Percentiles rank a stretch among this genome's conserved stretches.
These are phyloP conservation scores for Metschnikowia baotianmanensis DNA, from an alignment of 805 yeast species.

Conservation along the genomic window DNA sequence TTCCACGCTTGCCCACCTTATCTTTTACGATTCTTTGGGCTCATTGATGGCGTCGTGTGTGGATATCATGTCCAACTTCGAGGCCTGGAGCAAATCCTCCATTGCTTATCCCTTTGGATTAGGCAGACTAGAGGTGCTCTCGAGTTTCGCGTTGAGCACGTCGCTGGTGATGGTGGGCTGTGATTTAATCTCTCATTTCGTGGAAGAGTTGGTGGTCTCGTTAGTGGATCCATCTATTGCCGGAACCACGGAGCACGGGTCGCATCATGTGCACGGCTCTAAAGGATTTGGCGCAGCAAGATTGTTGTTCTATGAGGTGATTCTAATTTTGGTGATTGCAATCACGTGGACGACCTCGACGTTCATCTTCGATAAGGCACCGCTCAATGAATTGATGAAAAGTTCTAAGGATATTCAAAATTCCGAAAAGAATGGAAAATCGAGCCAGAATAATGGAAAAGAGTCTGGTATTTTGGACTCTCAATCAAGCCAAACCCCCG, in stretches of 20 bases:
- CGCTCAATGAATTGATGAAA: conserved; percentile 32
- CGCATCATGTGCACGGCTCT: conserved; percentile 41
- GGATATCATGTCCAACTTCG: conserved; percentile 84
- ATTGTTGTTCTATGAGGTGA: conserved; percentile 32
- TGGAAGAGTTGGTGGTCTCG: conserved; percentile 62
- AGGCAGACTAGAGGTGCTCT: conserved; percentile 84
- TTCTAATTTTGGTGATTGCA: conserved; percentile 21
- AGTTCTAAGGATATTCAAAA: background rate
- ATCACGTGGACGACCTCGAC: conserved; percentile 34
- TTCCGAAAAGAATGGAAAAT: background rate
- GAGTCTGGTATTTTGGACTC: conserved; percentile 3
- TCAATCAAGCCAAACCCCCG: background rate
- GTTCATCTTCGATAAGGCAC: conserved; percentile 32
- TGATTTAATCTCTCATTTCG: conserved; percentile 81
- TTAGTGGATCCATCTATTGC: conserved; percentile 29
- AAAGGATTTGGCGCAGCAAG: conserved; percentile 14
- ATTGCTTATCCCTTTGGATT: conserved; percentile 88
- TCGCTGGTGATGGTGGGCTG: conserved; percentile 88
- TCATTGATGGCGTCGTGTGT: conserved; percentile 67
- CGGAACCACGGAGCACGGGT: conserved; percentile 26
- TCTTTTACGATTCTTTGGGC: conserved; percentile 84
- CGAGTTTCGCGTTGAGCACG: conserved; percentile 83
- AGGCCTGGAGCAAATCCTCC: conserved; percentile 83
- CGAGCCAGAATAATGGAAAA: background rate
- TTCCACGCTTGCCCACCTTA: conserved; percentile 78